Evolutionary conservation across 1,139 yeast genomes (phyloP).

Genomic region (Kurtzmaniella natalensis): DNA sequence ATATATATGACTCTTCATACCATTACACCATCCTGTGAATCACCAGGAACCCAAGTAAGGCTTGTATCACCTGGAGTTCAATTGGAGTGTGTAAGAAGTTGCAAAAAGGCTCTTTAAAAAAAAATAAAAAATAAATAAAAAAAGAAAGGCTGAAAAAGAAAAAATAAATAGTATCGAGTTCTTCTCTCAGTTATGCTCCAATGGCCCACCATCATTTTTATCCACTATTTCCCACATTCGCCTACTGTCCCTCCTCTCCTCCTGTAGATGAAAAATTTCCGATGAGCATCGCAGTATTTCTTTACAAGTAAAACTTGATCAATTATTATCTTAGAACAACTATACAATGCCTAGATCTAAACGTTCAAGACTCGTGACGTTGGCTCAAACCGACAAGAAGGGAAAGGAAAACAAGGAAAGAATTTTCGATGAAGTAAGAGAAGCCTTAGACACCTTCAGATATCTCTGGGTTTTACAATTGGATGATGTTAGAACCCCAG

Average conservation of each 20-base stretch:
- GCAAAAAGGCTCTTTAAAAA: too few species aligned
- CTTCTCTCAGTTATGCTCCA: too few species aligned
- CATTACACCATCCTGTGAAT: background rate
- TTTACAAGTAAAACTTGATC: too few species aligned
- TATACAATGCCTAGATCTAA: constrained; percentile 91
- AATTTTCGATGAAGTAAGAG: constrained; percentile 81
- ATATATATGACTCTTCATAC: too few species aligned
- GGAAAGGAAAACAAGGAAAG: constrained; percentile 90
- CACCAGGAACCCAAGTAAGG: background rate
- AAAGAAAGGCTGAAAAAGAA: too few species aligned
- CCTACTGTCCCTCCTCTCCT: background rate
- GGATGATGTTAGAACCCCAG: constrained; percentile 94
- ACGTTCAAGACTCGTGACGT: constrained; percentile 90
- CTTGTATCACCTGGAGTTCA: constrained; percentile 1
- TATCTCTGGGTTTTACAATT: constrained; percentile 83
- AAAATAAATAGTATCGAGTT: too few species aligned
- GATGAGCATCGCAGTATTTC: constrained; percentile 3
- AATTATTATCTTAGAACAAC: too few species aligned
- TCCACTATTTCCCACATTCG: too few species aligned
- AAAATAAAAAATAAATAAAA: too few species aligned
- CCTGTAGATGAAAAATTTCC: constrained; percentile 2
- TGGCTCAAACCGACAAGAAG: constrained; percentile 94
- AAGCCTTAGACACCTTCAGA: constrained; percentile 68
- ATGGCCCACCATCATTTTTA: too few species aligned
- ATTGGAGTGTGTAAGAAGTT: background rate